These are phyloP conservation scores for Berberis thunbergii DNA, from an alignment of 164 flowering plant genomes.

Conservation along the genomic window DNA sequence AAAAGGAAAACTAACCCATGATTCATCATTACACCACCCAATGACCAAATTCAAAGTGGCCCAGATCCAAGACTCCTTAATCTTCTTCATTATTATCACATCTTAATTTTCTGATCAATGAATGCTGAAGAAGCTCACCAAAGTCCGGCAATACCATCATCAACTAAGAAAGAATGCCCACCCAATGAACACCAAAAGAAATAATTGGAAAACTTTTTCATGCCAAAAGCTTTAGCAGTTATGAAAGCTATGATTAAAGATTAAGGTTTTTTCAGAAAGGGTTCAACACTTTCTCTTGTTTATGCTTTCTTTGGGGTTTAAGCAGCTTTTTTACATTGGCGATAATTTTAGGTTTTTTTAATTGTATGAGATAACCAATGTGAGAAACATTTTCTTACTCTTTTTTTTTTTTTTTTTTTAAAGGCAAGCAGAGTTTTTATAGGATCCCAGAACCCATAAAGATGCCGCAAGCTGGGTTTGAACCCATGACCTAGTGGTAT, in stretches of 20 bases:
- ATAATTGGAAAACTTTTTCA: constrained; percentile 8
- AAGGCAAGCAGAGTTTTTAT: too few species aligned
- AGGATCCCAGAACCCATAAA: too few species aligned
- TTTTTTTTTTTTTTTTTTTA: too few species aligned
- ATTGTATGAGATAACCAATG: constrained; percentile 26
- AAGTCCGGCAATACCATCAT: constrained; percentile 8
- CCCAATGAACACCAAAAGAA: constrained; percentile 3
- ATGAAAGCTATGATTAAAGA: constrained; percentile 59
- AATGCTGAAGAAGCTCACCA: constrained; percentile 3
- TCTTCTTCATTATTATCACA: constrained; percentile 24
- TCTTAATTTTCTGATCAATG: constrained; percentile 2
- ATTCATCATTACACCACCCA: constrained; percentile 11
- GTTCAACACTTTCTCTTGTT: constrained; percentile 22
- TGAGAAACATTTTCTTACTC: constrained; percentile 58
- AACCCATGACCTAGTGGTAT: too few species aligned
- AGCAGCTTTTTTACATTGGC: constrained; percentile 22
- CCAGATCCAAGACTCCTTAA: constrained; percentile 9
- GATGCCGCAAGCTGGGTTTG: too few species aligned
- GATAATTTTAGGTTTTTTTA: constrained; percentile 15
- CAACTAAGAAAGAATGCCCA: constrained; percentile 14
- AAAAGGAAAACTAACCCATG: background rate
- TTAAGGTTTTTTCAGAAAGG: constrained; percentile 31
- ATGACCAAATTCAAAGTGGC: constrained; percentile 5
- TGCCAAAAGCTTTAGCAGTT: constrained; percentile 33
- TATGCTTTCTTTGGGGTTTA: constrained; percentile 6